A percentile compares a stretch with the other conserved stretches of the same genome.
Conservation (phyloP, 2,329 filamentous ascomycete species). For the Fusarium sororula region DNA sequence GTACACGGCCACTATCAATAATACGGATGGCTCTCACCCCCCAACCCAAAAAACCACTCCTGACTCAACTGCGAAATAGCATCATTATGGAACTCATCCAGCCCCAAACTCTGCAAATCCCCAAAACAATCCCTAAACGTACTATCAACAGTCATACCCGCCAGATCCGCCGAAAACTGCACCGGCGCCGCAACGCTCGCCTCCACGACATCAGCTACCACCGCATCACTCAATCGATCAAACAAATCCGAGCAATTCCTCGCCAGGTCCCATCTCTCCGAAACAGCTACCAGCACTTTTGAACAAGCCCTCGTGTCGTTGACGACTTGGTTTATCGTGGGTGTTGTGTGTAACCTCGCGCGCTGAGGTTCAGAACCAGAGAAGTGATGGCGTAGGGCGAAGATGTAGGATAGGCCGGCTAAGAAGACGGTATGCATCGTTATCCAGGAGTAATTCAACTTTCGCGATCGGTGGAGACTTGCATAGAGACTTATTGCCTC, state of each 20-base stretch:
- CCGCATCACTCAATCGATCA: constrained; percentile 53
- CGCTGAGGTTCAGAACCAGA: constrained; percentile 14
- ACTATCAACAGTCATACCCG: constrained; percentile 49
- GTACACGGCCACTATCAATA: not conserved
- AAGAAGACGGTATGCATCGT: constrained; percentile 60
- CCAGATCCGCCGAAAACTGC: constrained; percentile 7
- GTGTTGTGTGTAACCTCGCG: constrained; percentile 43
- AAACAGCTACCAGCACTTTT: constrained; percentile 55
- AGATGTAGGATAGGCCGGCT: constrained; percentile 56
- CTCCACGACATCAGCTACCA: constrained; percentile 51
- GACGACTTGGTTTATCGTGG: constrained; percentile 53
- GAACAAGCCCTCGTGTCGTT: constrained; percentile 55
- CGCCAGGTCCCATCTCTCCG: constrained; percentile 53
- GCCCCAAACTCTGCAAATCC: constrained; percentile 34
- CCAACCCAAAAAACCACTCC: constrained; percentile 36
- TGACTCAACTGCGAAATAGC: constrained; percentile 41
- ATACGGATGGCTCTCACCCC: constrained; percentile 23
- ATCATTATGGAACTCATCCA: constrained; percentile 39
- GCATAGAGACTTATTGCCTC: constrained; percentile 55
- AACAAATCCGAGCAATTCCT: constrained; percentile 55
- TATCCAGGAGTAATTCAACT: constrained; percentile 60
- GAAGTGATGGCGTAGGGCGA: constrained; percentile 53
- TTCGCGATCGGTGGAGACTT: constrained; percentile 53
- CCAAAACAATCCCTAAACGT: constrained; percentile 52
- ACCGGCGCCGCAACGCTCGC: constrained; percentile 3